Conservation (phyloP, 257 asterid genomes). For the Lantana camara region DNA sequence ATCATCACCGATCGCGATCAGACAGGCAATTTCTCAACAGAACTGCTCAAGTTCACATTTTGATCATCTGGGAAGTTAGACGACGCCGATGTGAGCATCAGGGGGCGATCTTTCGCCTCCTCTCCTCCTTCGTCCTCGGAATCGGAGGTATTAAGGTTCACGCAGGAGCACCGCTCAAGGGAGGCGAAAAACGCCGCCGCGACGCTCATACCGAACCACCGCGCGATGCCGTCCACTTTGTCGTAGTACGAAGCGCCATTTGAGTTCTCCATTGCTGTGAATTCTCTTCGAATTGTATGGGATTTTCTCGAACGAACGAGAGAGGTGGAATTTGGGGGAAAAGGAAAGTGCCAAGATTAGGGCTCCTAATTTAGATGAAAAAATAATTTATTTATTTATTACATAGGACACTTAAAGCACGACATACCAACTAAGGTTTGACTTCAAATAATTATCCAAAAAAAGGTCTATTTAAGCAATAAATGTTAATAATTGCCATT, state of each 20-base stretch:
- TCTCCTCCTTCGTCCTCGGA: slow-evolving; percentile 77
- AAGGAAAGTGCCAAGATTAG: slow-evolving; percentile 22
- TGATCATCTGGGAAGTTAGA: slow-evolving; percentile 35
- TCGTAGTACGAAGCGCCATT: slow-evolving; percentile 50
- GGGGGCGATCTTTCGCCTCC: slow-evolving; percentile 94
- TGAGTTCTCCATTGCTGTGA: slow-evolving; percentile 48
- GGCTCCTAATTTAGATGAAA: neutral
- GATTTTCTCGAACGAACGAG: slow-evolving; percentile 13
- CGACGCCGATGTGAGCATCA: slow-evolving; percentile 61
- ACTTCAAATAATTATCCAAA: no score
- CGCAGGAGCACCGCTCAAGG: slow-evolving; percentile 96
- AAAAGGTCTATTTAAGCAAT: no score
- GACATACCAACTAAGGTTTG: neutral
- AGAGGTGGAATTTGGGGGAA: slow-evolving; percentile 15
- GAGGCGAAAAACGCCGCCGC: slow-evolving; percentile 94
- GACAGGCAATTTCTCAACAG: slow-evolving; percentile 72
- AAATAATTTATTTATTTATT: neutral
- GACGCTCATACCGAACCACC: slow-evolving; percentile 87
- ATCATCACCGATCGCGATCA: slow-evolving; percentile 35
- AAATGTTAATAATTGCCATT: no score
- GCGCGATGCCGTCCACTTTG: slow-evolving; percentile 78
- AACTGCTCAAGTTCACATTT: slow-evolving; percentile 5
- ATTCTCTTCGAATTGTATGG: neutral
- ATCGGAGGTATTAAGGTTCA: slow-evolving; percentile 77
- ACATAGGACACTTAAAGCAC: neutral